Evolutionary conservation across 2,329 filamentous ascomycete genomes (phyloP).

Genomic region (Ambrosiella xylebori): DNA sequence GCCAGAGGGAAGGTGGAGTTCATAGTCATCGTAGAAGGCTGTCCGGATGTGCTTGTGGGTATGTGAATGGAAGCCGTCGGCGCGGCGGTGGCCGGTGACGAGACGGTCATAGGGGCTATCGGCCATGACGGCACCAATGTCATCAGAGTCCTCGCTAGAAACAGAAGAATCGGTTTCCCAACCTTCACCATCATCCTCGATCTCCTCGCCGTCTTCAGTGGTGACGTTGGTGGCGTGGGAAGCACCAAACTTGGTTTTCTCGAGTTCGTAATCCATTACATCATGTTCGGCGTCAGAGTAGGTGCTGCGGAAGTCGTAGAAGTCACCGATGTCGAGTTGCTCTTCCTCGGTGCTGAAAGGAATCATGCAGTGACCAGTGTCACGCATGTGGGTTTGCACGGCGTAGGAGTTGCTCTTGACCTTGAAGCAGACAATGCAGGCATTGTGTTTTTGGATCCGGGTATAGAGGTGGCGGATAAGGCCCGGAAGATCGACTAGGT

Average conservation of each 20-base stretch:
- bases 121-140: slow-evolving; percentile 62
- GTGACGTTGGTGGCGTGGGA: slow-evolving; percentile 36
- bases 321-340: slow-evolving; percentile 86
- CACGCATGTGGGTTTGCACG: slow-evolving; percentile 91
- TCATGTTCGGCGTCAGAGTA: slow-evolving; percentile 69
- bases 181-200: slow-evolving; percentile 45
- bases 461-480: slow-evolving; percentile 61
- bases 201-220: slow-evolving; percentile 30
- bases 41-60: slow-evolving; percentile 58
- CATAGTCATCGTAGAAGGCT: slow-evolving; percentile 81
- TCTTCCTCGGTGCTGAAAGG: slow-evolving; percentile 78
- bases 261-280: slow-evolving; percentile 29
- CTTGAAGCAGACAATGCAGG: slow-evolving; percentile 82
- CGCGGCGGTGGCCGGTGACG: slow-evolving; percentile 53
- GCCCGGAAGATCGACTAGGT: slow-evolving; percentile 66
- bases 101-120: slow-evolving; percentile 53
- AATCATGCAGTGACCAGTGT: slow-evolving; percentile 93
- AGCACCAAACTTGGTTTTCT: slow-evolving; percentile 49
- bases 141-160: slow-evolving; percentile 76
- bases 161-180: slow-evolving; percentile 91
- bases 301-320: slow-evolving; percentile 90
- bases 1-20: slow-evolving; percentile 81
- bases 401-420: slow-evolving; percentile 60
- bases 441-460: slow-evolving; percentile 62
- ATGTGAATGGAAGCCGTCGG: slow-evolving; percentile 66